Evolutionary conservation across 1,284 basidiomycete genomes (phyloP).

Genomic region (Psilocybe mexicana): DNA sequence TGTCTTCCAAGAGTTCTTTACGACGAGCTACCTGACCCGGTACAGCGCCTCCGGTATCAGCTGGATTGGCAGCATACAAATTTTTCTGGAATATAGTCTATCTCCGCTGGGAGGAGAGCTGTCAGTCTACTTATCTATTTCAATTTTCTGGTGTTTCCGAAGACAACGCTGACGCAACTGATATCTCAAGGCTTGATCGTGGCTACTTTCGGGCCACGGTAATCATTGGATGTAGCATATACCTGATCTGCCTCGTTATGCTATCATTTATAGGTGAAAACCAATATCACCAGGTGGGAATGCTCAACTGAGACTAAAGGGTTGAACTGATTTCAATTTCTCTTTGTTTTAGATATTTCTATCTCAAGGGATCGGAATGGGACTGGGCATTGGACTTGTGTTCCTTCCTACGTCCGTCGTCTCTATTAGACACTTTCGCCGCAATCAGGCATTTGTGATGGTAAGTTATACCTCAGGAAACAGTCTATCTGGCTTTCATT

Average conservation of each 20-base stretch:
- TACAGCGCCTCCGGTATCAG: conserved; percentile 9
- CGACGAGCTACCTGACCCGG: neutral
- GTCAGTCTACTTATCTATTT: neutral
- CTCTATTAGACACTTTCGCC: neutral
- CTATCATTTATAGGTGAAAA: neutral
- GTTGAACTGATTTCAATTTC: neutral
- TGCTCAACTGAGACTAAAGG: neutral
- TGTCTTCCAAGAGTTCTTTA: conserved; percentile 12
- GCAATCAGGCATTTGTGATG: neutral
- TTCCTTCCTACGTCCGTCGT: neutral
- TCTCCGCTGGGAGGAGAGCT: conserved; percentile 7
- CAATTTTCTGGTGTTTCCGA: neutral
- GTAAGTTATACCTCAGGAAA: neutral
- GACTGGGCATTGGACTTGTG: neutral
- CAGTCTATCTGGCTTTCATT: neutral
- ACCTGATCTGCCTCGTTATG: neutral
- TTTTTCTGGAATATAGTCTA: conserved; percentile 5
- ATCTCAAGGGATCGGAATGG: neutral
- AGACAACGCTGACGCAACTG: neutral
- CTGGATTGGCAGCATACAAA: conserved; percentile 13
- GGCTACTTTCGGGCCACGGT: conserved; percentile 4
- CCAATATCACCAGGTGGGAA: neutral
- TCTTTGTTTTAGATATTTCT: neutral
- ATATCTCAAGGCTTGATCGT: conserved; percentile 1
- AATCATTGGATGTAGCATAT: conserved; percentile 3